A percentile compares a stretch with the other conserved stretches of the same genome.
Evolutionary conservation across 2,329 filamentous ascomycete species (phyloP).

Genomic region (Cyanodermella asteris): DNA sequence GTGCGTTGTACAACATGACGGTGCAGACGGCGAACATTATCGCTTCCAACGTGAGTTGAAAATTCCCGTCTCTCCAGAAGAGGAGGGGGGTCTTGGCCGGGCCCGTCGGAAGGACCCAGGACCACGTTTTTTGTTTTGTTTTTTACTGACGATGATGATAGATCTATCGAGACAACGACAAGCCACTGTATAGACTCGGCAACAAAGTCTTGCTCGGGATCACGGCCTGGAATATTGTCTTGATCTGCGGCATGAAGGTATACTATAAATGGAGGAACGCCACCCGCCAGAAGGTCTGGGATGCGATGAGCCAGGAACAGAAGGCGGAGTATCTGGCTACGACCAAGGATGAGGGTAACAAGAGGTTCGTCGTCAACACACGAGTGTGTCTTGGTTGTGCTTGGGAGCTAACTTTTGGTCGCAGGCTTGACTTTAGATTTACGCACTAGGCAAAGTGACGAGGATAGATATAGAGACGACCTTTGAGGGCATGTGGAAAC

Average conservation of each 20-base stretch:
- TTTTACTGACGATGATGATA: slow-evolving; percentile 1
- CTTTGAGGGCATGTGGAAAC: not conserved
- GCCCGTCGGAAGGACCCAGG: too few species aligned
- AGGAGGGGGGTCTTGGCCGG: too few species aligned
- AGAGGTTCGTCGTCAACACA: slow-evolving; percentile 3
- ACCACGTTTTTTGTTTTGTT: too few species aligned
- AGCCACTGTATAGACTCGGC: slow-evolving; percentile 33
- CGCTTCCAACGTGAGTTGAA: slow-evolving; percentile 18
- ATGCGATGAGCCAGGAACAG: slow-evolving; percentile 4
- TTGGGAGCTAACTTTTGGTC: not conserved
- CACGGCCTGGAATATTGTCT: slow-evolving; percentile 19
- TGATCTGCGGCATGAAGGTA: slow-evolving; percentile 11
- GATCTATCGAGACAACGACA: slow-evolving; percentile 27
- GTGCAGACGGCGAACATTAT: slow-evolving; percentile 22
- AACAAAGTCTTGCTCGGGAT: slow-evolving; percentile 36
- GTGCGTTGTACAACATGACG: slow-evolving; percentile 24
- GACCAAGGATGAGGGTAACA: slow-evolving; percentile 6
- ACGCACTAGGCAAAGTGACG: slow-evolving; percentile 4
- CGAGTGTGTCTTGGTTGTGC: not conserved
- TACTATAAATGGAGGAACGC: slow-evolving; percentile 4
- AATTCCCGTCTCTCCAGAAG: not conserved
- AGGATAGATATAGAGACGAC: not conserved
- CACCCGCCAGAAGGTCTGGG: slow-evolving; percentile 3
- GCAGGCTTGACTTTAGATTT: slow-evolving; percentile 6
- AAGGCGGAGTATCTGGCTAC: slow-evolving; percentile 6